Base-by-base conservation (phyloP, 495 filamentous ascomycete species). In the Podospora australis region DNA sequence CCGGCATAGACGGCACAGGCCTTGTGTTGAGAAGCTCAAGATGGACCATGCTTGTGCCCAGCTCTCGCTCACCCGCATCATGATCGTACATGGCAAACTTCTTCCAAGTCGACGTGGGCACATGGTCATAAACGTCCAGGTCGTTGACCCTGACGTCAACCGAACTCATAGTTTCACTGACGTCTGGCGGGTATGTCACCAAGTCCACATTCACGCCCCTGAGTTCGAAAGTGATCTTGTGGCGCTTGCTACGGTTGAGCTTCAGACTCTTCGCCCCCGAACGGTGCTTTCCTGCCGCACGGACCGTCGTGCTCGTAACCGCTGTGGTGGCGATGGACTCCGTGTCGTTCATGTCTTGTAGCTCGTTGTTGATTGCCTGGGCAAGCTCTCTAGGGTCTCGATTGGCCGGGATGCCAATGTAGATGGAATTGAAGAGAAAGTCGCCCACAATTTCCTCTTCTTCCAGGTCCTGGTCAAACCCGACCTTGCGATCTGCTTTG, bases 361-460 rank as follows among this genome's bases (percentile, higher is more conserved):
- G 75, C 46, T 91, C 79, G 36, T 83, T 80, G 62, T 94, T 96
- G 64, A 99, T 91, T 39, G 86, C 87, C 22, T 78, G 79, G 8
- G 84, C 71, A 13, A 97, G 74, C 26, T 94, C 87, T 8, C 74
- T 75, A 6, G 88, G 88, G 59, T 96, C 90, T 40, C 82, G 80
- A 53, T 90, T 94, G 14, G 85, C 77, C 3, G 90, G 84, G 38
- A 99, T 87, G 17, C 86, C 90, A 46, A 99, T 95, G 68, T 96
- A 99, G 40, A 99, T 95, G 0, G 92, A 97, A 57, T 97, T 96
- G 78, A 99, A 99, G 17, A 99, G 75, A 58, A 90, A 94, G 62
- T 97, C 92, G 1, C 84, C 90, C 63, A 91, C 83, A 1, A 84
- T 84, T 57, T 89, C 87, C 32, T 88, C 80, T 19, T 96, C 89